Evolutionary conservation across 225 moss, liverwort and hornwort species (phyloP).

Genomic region (Rhytidiadelphus loreus): DNA sequence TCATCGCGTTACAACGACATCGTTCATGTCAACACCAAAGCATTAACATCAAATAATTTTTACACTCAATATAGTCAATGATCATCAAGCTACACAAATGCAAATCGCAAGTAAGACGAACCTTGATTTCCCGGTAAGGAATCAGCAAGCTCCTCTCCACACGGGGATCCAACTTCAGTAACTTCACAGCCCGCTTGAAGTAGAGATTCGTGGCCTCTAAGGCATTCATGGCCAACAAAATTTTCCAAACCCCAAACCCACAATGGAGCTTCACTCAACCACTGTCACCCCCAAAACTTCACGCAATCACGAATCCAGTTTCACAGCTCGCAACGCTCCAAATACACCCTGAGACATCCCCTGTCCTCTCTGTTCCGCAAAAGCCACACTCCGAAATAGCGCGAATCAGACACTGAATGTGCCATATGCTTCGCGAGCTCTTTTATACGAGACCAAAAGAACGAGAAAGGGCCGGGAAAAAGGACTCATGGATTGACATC

Average conservation of each 20-base stretch:
- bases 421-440: neutral
- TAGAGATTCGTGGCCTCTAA: conserved; percentile 79
- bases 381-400: neutral
- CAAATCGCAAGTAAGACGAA: neutral
- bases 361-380: neutral
- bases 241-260: neutral
- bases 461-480: neutral
- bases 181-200: conserved; percentile 76
- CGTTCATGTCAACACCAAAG: neutral
- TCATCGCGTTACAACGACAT: neutral
- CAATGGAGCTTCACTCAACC: neutral
- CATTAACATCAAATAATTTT: neutral
- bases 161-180: conserved; percentile 65
- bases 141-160: conserved; percentile 81
- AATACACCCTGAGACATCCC: neutral
- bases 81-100: neutral
- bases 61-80: neutral
- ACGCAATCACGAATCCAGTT: neutral
- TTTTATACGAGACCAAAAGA: neutral
- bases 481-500: neutral
- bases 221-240: conserved; percentile 51
- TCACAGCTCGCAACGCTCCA: neutral
- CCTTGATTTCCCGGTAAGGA: conserved; percentile 94
- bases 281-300: neutral
- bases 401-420: neutral